These are phyloP conservation scores for Priceomyces castillae DNA, from an alignment of 805 yeast genomes.

Conservation along the genomic window DNA sequence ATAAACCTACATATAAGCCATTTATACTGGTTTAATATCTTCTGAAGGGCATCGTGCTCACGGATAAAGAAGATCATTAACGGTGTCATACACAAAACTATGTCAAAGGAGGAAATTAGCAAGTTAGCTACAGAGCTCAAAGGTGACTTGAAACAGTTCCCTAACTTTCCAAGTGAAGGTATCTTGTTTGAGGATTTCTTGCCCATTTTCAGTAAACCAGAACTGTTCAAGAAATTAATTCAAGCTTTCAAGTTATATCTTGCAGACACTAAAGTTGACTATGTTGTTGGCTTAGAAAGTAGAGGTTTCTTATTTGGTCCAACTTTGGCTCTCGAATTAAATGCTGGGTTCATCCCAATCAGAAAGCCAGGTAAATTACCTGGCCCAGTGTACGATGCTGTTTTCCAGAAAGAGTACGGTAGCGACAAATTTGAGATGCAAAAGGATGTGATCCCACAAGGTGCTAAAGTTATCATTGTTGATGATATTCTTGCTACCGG, in stretches of 20 bases:
- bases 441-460: constrained; percentile 71
- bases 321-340: constrained; percentile 81
- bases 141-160: constrained; percentile 60
- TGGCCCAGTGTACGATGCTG: constrained; percentile 71
- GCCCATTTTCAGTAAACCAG: constrained; percentile 87
- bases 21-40: too few species aligned
- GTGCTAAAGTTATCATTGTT: constrained; percentile 79
- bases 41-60: too few species aligned
- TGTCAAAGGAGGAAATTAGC: constrained; percentile 19
- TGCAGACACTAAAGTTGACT: constrained; percentile 69
- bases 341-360: constrained; percentile 90
- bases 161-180: constrained; percentile 92
- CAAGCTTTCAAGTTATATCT: constrained; percentile 78
- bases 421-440: constrained; percentile 87
- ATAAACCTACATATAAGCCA: too few species aligned
- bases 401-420: constrained; percentile 90
- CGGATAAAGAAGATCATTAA: too few species aligned
- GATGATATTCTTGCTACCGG: constrained; percentile 99
- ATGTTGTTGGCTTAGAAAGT: constrained; percentile 90
- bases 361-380: constrained; percentile 96
- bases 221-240: constrained; percentile 73
- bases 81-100: background rate
- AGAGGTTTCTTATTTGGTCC: constrained; percentile 98
- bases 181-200: constrained; percentile 92
- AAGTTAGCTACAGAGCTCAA: constrained; percentile 38